Evolutionary conservation across 176 grass and related monocot species (phyloP).

Genomic region (Raddia distichophylla): DNA sequence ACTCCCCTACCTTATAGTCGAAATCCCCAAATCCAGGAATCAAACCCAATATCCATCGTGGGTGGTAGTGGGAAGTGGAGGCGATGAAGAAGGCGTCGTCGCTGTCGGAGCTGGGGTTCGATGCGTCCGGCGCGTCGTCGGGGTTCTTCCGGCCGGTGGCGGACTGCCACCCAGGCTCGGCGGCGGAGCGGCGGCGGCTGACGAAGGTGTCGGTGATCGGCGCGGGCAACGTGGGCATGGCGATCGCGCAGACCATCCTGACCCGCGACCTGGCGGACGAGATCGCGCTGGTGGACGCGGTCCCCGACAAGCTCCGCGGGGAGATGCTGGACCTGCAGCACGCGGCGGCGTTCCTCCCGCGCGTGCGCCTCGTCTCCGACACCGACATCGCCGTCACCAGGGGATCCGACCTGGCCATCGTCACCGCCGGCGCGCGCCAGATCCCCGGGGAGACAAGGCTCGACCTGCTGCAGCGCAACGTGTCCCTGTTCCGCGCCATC

Average conservation of each 20-base stretch:
- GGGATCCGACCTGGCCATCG: slow-evolving; percentile 64
- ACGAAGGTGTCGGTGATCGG: slow-evolving; percentile 81
- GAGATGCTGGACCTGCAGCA: slow-evolving; percentile 99
- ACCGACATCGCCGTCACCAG: slow-evolving; percentile 54
- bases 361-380: slow-evolving; percentile 57
- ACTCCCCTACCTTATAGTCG: too few relatives aligned
- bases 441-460: slow-evolving; percentile 64
- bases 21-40: too few relatives aligned
- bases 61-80: too few relatives aligned
- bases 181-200: slow-evolving; percentile 11
- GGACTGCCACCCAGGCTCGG: background rate
- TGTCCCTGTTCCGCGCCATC: slow-evolving; percentile 61
- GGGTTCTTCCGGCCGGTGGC: slow-evolving; percentile 57
- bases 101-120: slow-evolving; percentile 69
- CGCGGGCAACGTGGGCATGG: slow-evolving; percentile 93
- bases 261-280: slow-evolving; percentile 81
- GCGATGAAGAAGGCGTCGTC: slow-evolving; percentile 68
- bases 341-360: slow-evolving; percentile 90
- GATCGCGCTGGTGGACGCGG: slow-evolving; percentile 84
- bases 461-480: slow-evolving; percentile 62
- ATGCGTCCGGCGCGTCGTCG: slow-evolving; percentile 32
- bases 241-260: slow-evolving; percentile 95
- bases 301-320: slow-evolving; percentile 75
- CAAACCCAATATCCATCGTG: too few relatives aligned
- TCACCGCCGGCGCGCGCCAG: slow-evolving; percentile 71